Evolutionary conservation across 169 alveolate genomes (phyloP).

Genomic region (Haemoproteus tartakovskyi): DNA sequence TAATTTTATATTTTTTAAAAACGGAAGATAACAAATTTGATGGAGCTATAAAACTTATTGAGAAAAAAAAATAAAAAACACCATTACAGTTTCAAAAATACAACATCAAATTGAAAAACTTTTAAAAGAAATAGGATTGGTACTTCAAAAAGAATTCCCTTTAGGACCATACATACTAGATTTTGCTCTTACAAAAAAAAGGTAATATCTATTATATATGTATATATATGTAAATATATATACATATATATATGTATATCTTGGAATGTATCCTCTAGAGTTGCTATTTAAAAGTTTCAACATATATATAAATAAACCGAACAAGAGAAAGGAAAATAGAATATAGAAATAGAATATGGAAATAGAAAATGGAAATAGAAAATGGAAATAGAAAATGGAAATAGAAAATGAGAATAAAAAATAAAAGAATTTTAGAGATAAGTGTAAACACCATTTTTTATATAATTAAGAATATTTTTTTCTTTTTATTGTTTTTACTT

Average conservation of each 20-base stretch:
- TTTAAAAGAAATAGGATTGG: slow-evolving; percentile 44
- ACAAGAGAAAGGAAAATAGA: too few species aligned
- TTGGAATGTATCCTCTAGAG: not conserved
- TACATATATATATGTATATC: not conserved
- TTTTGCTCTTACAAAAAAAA: slow-evolving; percentile 25
- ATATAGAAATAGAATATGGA: too few species aligned
- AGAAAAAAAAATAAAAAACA: slow-evolving; percentile 40
- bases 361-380: too few species aligned
- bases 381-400: too few species aligned
- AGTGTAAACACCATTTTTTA: too few species aligned
- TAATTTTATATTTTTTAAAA: slow-evolving; percentile 22
- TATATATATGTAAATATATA: not conserved
- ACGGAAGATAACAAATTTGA: slow-evolving; percentile 8
- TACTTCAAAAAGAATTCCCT: slow-evolving; percentile 10
- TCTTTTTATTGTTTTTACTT: not conserved
- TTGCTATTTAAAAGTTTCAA: too few species aligned
- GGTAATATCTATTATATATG: not conserved
- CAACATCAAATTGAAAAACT: slow-evolving; percentile 34
- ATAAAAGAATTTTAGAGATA: too few species aligned
- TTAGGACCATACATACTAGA: slow-evolving; percentile 45
- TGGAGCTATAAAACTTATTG: slow-evolving; percentile 13
- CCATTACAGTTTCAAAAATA: slow-evolving; percentile 42
- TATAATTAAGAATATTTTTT: too few species aligned
- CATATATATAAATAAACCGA: too few species aligned
- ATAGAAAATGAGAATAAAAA: too few species aligned